Conservation (phyloP, 768 basidiomycete species). For the Sporobolomyces phaffii region DNA sequence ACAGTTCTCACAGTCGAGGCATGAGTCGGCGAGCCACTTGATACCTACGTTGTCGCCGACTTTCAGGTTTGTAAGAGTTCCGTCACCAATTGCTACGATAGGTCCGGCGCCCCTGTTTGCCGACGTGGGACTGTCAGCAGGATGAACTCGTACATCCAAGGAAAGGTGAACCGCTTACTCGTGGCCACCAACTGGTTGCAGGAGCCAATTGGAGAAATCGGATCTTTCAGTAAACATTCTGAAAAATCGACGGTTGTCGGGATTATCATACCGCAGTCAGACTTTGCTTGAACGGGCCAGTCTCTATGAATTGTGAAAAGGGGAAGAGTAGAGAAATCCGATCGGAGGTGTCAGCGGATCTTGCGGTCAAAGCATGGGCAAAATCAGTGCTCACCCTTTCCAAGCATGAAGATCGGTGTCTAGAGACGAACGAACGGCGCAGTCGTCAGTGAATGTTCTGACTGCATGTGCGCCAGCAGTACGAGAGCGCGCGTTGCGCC, state of each 20-base stretch:
- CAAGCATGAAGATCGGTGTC: conserved; percentile 39
- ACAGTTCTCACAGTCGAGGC: conserved; percentile 41
- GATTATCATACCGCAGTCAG: not conserved
- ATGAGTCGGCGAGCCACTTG: conserved; percentile 43
- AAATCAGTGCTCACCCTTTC: conserved; percentile 3
- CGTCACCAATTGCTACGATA: conserved; percentile 69
- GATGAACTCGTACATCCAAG: too few relatives aligned
- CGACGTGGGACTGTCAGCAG: too few relatives aligned
- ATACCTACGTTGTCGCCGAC: conserved; percentile 9
- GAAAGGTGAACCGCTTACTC: conserved; percentile 56
- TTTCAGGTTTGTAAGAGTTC: conserved; percentile 6
- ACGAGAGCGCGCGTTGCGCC: too few relatives aligned
- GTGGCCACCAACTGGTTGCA: conserved; percentile 61
- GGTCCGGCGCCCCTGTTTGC: conserved; percentile 51
- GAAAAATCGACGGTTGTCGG: too few relatives aligned
- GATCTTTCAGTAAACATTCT: too few relatives aligned
- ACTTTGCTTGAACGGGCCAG: not conserved
- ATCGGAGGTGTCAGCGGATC: too few relatives aligned
- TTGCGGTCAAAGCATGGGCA: too few relatives aligned
- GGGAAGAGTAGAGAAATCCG: too few relatives aligned
- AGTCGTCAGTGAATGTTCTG: not conserved
- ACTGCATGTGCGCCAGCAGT: too few relatives aligned
- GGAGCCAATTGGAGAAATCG: too few relatives aligned
- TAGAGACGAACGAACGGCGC: not conserved
- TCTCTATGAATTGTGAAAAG: too few relatives aligned